These are phyloP conservation scores for Sporothrix humicola DNA, from an alignment of 2,329 filamentous ascomycete species.

Conservation along the genomic window DNA sequence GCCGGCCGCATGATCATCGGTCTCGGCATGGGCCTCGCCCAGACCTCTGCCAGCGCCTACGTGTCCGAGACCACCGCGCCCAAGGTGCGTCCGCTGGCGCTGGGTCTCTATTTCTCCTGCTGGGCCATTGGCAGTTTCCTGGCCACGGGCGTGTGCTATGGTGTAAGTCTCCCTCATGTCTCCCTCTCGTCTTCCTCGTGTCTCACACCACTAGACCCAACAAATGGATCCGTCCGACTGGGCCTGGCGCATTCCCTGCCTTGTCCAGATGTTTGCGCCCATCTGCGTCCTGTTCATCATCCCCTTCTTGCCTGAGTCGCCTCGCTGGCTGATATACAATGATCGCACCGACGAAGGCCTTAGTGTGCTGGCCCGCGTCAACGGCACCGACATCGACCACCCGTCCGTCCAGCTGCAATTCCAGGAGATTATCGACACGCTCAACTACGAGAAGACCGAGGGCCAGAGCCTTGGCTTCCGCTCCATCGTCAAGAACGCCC, in stretches of 20 bases:
- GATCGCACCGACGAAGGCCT: slow-evolving; percentile 43
- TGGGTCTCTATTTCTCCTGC: slow-evolving; percentile 37
- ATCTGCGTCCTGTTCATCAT: slow-evolving; percentile 36
- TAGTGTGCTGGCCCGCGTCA: slow-evolving; percentile 49
- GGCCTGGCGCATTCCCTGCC: slow-evolving; percentile 39
- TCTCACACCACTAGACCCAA: slow-evolving; percentile 27
- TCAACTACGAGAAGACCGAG: slow-evolving; percentile 35
- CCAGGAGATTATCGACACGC: slow-evolving; percentile 52
- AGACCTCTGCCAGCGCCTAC: slow-evolving; percentile 35
- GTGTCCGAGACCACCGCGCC: slow-evolving; percentile 37
- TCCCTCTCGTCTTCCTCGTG: background rate
- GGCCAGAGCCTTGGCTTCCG: slow-evolving; percentile 32
- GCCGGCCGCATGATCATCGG: slow-evolving; percentile 41
- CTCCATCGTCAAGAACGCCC: slow-evolving; percentile 31
- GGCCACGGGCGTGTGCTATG: slow-evolving; percentile 39
- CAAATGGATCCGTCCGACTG: slow-evolving; percentile 34
- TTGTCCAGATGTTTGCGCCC: slow-evolving; percentile 39
- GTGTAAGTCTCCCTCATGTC: slow-evolving; percentile 38
- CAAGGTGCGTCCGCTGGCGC: slow-evolving; percentile 35
- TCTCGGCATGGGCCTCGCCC: slow-evolving; percentile 38
- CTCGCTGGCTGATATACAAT: slow-evolving; percentile 47
- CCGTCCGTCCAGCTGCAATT: slow-evolving; percentile 44
- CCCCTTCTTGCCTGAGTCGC: slow-evolving; percentile 42
- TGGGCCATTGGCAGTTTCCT: slow-evolving; percentile 38
- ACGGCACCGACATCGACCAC: slow-evolving; percentile 41